Evolutionary conservation across 139 green algal genomes (phyloP).

Genomic region (Chlorella sp.): DNA sequence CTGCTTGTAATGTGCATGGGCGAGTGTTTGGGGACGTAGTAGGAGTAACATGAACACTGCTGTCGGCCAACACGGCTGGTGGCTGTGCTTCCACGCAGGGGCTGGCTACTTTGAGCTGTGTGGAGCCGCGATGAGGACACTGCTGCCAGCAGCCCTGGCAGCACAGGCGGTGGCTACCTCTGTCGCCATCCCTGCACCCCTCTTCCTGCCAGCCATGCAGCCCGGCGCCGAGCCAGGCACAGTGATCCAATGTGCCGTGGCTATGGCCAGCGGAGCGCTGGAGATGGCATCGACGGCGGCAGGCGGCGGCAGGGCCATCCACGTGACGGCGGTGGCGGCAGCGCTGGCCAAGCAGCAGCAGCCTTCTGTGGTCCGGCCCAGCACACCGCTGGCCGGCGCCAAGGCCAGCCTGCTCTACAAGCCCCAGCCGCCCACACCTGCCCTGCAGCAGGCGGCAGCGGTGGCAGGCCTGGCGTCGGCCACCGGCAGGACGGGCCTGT

Average conservation of each 20-base stretch:
- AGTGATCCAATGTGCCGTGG: conserved; percentile 6
- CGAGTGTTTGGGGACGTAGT: no score
- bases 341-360: background rate
- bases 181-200: conserved; percentile 26
- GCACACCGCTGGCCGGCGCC: background rate
- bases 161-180: background rate
- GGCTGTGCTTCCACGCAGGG: conserved; percentile 20
- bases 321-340: conserved; percentile 35
- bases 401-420: conserved; percentile 3
- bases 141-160: conserved; percentile 1
- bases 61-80: no score
- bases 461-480: conserved; percentile 1
- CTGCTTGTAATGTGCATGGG: no score
- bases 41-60: no score
- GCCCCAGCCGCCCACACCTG: background rate
- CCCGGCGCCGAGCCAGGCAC: background rate
- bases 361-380: background rate
- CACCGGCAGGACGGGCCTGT: conserved; percentile 36
- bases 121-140: background rate
- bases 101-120: conserved; percentile 46
- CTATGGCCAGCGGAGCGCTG: background rate
- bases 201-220: conserved; percentile 20
- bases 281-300: background rate
- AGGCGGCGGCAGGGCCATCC: conserved; percentile 29
- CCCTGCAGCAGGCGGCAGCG: conserved; percentile 8